Percentiles rank a stretch among this genome's conserved stretches.
phyloP scores from a whole-genome alignment of 257 asterid species.

The Gentiana dahurica region DNA sequence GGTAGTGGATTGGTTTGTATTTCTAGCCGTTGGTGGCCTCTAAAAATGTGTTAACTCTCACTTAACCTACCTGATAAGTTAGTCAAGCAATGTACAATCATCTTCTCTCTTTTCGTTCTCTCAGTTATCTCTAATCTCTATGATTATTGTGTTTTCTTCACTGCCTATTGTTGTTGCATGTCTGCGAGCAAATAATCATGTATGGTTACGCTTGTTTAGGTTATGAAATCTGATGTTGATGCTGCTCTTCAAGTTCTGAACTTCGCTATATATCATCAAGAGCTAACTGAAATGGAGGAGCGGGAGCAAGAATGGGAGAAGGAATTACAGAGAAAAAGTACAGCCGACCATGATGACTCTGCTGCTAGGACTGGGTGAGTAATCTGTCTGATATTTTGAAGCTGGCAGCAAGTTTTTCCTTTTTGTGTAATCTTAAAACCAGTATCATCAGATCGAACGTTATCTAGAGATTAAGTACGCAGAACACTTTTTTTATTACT shows the following conservation, averaged over 20 bases:
- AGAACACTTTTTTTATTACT: too few relatives aligned
- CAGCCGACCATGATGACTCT: slow-evolving; percentile 39
- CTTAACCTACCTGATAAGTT: too few relatives aligned
- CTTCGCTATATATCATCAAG: slow-evolving; percentile 97
- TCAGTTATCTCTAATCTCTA: background rate
- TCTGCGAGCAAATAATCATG: slow-evolving; percentile 4
- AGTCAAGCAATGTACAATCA: too few relatives aligned
- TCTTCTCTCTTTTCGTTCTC: too few relatives aligned
- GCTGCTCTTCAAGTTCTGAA: slow-evolving; percentile 89
- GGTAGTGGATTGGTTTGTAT: too few relatives aligned
- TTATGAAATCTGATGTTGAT: slow-evolving; percentile 72
- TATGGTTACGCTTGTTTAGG: slow-evolving; percentile 30
- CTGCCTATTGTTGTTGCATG: background rate
- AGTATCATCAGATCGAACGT: too few relatives aligned
- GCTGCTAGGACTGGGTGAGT: slow-evolving; percentile 38
- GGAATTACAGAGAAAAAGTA: slow-evolving; percentile 43
- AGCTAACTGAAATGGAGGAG: slow-evolving; percentile 96
- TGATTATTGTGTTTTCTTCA: background rate
- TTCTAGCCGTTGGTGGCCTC: too few relatives aligned
- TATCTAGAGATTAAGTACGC: too few relatives aligned
- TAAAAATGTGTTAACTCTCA: too few relatives aligned
- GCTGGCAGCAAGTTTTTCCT: background rate
- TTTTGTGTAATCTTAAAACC: background rate
- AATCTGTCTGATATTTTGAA: background rate
- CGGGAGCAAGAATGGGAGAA: slow-evolving; percentile 56